A percentile compares a stretch with the other conserved stretches of the same genome.
Conservation (phyloP, 768 basidiomycete genomes). For the Tricholoma matsutake region DNA sequence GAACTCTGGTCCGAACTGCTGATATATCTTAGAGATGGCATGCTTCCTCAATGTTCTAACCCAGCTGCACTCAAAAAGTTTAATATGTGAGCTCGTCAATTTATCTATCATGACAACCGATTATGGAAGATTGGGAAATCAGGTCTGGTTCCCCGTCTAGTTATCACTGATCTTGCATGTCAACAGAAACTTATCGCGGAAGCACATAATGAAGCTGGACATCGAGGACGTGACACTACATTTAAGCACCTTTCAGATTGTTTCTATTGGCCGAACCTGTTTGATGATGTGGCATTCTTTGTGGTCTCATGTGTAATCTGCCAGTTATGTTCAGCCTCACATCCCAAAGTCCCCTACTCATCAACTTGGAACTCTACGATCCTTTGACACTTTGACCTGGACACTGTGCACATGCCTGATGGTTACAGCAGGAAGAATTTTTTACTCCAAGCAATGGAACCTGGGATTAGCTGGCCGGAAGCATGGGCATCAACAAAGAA, state of each 20-base stretch:
- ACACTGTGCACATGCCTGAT: slow-evolving; percentile 28
- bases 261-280: slow-evolving; percentile 36
- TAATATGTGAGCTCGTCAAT: slow-evolving; percentile 4
- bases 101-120: slow-evolving; percentile 16
- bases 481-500: slow-evolving; percentile 28
- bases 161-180: slow-evolving; percentile 14
- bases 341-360: slow-evolving; percentile 18
- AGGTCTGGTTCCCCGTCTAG: slow-evolving; percentile 19
- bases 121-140: slow-evolving; percentile 17
- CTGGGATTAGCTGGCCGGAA: slow-evolving; percentile 23
- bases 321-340: slow-evolving; percentile 20
- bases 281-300: slow-evolving; percentile 24
- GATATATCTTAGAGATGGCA: background rate
- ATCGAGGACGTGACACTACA: slow-evolving; percentile 26
- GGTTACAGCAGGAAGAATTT: slow-evolving; percentile 15
- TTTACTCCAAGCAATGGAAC: slow-evolving; percentile 19
- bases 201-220: slow-evolving; percentile 27
- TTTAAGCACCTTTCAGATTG: slow-evolving; percentile 16
- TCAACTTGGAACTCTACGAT: slow-evolving; percentile 15
- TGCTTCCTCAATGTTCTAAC: background rate
- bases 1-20: slow-evolving; percentile 14
- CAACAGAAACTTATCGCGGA: slow-evolving; percentile 16
- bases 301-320: no score
- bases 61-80: background rate
- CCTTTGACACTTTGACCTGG: slow-evolving; percentile 24